Evolutionary conservation across 352 stramenopile genomes (phyloP), one percentile per base, ranked within the genome.

Genomic region (Phytophthora foliorum): DNA sequence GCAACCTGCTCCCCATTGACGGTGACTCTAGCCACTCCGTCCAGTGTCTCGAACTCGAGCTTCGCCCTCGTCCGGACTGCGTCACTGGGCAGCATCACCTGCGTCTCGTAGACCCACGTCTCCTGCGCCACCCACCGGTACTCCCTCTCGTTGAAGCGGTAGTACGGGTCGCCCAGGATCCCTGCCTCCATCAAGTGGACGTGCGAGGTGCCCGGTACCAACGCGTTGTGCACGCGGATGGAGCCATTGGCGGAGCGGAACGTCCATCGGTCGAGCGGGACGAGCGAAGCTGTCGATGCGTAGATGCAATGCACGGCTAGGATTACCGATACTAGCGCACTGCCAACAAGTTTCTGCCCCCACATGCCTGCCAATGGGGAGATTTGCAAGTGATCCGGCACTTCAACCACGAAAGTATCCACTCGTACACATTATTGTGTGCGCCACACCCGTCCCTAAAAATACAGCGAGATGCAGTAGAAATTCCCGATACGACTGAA

Each of bases 61-160:
- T 19, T 59, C 29, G 57, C 41, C 21, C 57, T 60, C 17, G 27
- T 45, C 10, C 57, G 25, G 6, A 27, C 49, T 21, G 21, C 24
- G 4, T 54, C 34, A 44, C 32, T 27, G n/a, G 64, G 14, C 17
- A 91, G 56, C 14, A 67, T 66, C 52, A 90, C 63, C 0, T 71
- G 39, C 14, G 81, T 86, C 69, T 91, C 77, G 73, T 96, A 97
- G 14, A 78, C 67, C 89, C 89, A 97, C 58, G 77, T 90, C 41
- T 92, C 79, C 16, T 58, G 36, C 21, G 84, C 85, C 6, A 96
- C 61, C 88, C 88, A 97, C 24, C 78, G 53, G 52, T 90, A 82
- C 31, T 72, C 72, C 48, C 67, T 75, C 73, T 97, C 89, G 48
- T 96, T 91, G 74, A 81, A 93, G 19, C 88, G 80, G 32, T 69